Percentiles rank a stretch among this genome's conserved stretches.
Conservation (phyloP, 2,329 filamentous ascomycete genomes). For the Clarireedia paspali region DNA sequence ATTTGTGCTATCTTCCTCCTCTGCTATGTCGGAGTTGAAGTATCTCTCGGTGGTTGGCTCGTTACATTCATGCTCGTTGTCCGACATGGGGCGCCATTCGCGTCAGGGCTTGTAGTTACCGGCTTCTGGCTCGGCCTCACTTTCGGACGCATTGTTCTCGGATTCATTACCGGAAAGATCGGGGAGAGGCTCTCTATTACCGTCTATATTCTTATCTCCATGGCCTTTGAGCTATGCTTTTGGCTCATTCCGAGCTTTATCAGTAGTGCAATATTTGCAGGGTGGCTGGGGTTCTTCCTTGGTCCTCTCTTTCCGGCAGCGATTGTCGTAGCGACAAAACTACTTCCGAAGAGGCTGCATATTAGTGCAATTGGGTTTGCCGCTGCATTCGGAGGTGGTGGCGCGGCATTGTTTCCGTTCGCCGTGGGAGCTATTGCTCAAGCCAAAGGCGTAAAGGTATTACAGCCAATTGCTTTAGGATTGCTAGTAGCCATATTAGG, state of each 20-base stretch:
- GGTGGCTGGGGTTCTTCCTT: slow-evolving; percentile 70
- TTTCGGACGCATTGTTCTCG: slow-evolving; percentile 62
- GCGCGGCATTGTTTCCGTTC: slow-evolving; percentile 57
- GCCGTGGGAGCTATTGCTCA: slow-evolving; percentile 60
- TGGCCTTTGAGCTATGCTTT: slow-evolving; percentile 63
- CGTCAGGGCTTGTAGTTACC: slow-evolving; percentile 67
- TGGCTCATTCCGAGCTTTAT: slow-evolving; percentile 75
- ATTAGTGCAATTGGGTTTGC: slow-evolving; percentile 75
- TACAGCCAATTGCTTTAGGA: slow-evolving; percentile 48
- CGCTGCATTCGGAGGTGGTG: slow-evolving; percentile 63
- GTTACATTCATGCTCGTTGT: slow-evolving; percentile 78
- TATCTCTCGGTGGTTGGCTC: slow-evolving; percentile 71
- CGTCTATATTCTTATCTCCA: slow-evolving; percentile 55
- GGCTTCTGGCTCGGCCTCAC: slow-evolving; percentile 83
- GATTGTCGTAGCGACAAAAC: slow-evolving; percentile 64
- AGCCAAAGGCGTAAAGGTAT: slow-evolving; percentile 45
- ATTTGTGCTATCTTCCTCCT: slow-evolving; percentile 64
- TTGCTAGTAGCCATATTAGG: slow-evolving; percentile 38
- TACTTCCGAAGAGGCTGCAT: slow-evolving; percentile 65
- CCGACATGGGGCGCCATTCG: slow-evolving; percentile 59
- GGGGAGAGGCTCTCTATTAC: slow-evolving; percentile 64
- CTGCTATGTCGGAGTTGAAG: slow-evolving; percentile 71
- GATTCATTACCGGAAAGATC: slow-evolving; percentile 67
- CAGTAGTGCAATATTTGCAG: slow-evolving; percentile 63
- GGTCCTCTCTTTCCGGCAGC: slow-evolving; percentile 72